These are phyloP conservation scores for Metschnikowia hibisci DNA, from an alignment of 805 yeast species.

Conservation along the genomic window DNA sequence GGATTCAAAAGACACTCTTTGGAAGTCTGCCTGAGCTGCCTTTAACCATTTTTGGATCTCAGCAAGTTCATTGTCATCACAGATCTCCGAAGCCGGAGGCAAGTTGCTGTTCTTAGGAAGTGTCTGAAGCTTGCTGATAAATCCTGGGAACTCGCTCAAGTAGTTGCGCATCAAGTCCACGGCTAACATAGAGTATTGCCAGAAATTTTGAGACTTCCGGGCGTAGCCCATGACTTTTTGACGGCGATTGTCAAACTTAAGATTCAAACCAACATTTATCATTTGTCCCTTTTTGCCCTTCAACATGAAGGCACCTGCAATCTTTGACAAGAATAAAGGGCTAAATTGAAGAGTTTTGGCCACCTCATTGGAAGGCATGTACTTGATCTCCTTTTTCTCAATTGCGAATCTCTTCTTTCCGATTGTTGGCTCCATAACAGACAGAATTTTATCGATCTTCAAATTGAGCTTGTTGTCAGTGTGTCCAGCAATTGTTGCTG, in stretches of 20 bases:
- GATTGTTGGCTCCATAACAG: conserved; percentile 54
- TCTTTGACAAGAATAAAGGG: conserved; percentile 66
- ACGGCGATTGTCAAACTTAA: conserved; percentile 76
- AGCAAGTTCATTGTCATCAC: conserved; percentile 42
- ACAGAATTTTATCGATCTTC: conserved; percentile 34
- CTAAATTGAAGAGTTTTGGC: conserved; percentile 54
- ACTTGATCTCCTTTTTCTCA: conserved; percentile 55
- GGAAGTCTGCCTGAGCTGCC: conserved; percentile 44
- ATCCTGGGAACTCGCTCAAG: conserved; percentile 53
- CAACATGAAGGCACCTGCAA: conserved; percentile 71
- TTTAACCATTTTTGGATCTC: conserved; percentile 47
- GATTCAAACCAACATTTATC: conserved; percentile 72
- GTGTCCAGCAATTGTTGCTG: conserved; percentile 64
- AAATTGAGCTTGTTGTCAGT: conserved; percentile 49
- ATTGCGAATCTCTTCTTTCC: conserved; percentile 58
- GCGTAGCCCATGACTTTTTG: conserved; percentile 88
- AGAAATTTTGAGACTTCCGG: conserved; percentile 52
- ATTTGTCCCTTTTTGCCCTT: conserved; percentile 44
- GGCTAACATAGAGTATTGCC: conserved; percentile 84
- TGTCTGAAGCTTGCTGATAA: conserved; percentile 43
- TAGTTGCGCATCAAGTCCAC: conserved; percentile 62
- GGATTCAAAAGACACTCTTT: conserved; percentile 68
- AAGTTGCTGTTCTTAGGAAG: conserved; percentile 22
- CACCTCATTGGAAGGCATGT: conserved; percentile 62
- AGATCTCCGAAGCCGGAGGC: conserved; percentile 36